Base-by-base conservation (phyloP, 805 yeast species). In the Torulaspora franciscae region DNA sequence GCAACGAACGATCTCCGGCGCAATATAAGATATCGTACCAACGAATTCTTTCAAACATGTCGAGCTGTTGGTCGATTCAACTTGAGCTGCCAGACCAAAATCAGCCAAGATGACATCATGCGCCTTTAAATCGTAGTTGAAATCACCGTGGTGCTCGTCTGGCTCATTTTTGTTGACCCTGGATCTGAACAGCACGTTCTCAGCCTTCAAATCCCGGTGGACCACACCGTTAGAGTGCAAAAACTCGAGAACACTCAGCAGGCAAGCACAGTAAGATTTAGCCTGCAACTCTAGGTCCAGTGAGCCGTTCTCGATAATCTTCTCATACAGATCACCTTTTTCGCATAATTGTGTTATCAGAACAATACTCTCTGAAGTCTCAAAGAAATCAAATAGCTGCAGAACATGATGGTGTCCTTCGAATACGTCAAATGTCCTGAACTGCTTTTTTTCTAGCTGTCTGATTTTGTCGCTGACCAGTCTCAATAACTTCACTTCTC, bases 11-110 rank as follows among this genome's bases (percentile, higher is more conserved):
- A 84, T 71, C 57, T 83, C 90, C 1, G 91, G 91, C 0, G 90
- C 83, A 75, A 83, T 78, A 62, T 83, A 83, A 15, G 85, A 80
- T 6, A 83, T 73, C 1, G 91, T 84, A 0, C 91, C 91, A 5
- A 55, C 83, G 71, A 30, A 79, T 64, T 46, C 83, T 70, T 49
- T 69, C 61, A 49, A 72, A 47, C 45, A 63, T 49, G 52, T 64
- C 57, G 53, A 67, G 58, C 35, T 49, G 42, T 23, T 55, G 23
- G 65, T 66, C 42, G 69, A 66, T 26, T 67, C 68, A 6, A 75
- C 62, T 30, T 74, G 69, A 9, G 78, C 64, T 10, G 88, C 83
- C 24, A 81, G 65, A 2, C 90, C 89, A 61, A 83, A 83, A 51
- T 65, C 70, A 0, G 64, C 70, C 15, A 65, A 40, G 17, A 65